Evolutionary conservation across 2,329 filamentous ascomycete species (phyloP), one percentile per base, ranked within the genome.

Genomic region (Epichloe hybrida): DNA sequence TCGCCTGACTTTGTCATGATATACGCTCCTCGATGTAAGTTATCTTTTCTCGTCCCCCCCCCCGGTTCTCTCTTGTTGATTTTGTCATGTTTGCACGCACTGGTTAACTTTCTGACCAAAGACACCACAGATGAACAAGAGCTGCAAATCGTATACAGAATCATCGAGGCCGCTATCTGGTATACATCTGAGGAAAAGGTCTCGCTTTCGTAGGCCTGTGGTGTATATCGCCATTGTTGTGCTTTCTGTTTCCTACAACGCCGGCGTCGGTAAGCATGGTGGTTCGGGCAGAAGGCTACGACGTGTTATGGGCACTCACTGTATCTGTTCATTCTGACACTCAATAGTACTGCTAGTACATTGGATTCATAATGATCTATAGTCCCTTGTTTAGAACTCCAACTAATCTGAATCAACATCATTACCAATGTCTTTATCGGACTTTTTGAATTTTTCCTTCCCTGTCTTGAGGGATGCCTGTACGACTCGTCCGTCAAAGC

Each of bases 1-100:
- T 86, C 87, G 0, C 69, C 74, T 3, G 83, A 84, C 41, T 94
- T 94, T 64, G 72, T 88, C 52, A 82, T 94, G 80, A 73, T 94
- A 4, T 95, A 95, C 67, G 86, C 88, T 17, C 88, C 88, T 2
- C 71, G 85, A 59, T 68, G 76, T 70, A 58, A 66, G 67, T 59
- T 36, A 9, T 17, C 11, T 38, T 7, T 38, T 13, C 34, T 17
- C 2, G 7, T 31, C 35, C 13, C 4, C 5, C 13, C 21, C 21
- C 21, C 13, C 3, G 3, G 3, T 15, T 20, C 15, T 44, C n/a
- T 23, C 13, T 44, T 36, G 31, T 38, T 36, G 31, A 31, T 37
- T 42, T 45, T 36, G 4, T 1, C 21, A 13, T 12, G 17, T 42
- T 12, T 12, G 31, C 31, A 9, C 9, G 31, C 31, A 31, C 7